Conservation (phyloP, 805 yeast genomes). For the Candida ascalaphidarum region DNA sequence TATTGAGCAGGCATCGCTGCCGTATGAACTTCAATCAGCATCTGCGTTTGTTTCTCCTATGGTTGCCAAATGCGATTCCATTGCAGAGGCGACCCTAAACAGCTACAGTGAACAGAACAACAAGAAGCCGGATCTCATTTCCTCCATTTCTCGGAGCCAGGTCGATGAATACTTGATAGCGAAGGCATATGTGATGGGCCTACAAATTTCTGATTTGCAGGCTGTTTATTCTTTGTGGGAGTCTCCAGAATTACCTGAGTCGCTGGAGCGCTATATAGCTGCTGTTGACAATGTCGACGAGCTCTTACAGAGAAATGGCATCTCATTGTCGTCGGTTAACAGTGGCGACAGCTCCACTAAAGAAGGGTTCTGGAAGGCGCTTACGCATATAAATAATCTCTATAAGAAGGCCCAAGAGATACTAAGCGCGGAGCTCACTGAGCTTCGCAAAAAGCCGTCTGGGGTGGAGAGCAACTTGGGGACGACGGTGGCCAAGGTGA, state of each 20-base stretch:
- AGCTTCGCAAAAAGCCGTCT: constrained; percentile 7
- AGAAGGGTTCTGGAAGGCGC: constrained; percentile 27
- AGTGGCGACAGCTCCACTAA: too few species aligned
- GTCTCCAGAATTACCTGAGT: constrained; percentile 11
- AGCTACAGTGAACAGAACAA: constrained; percentile 9
- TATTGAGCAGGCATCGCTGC: constrained; percentile 15
- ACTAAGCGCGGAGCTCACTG: constrained; percentile 8
- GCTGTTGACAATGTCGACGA: constrained; percentile 38
- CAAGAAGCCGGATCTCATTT: constrained; percentile 13
- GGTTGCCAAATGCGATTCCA: constrained; percentile 8
- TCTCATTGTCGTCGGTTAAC: constrained; percentile 5
- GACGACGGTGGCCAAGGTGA: constrained; percentile 23
- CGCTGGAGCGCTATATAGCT: constrained; percentile 29
- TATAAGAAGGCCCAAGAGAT: constrained; percentile 32
- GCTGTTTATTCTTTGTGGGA: constrained; percentile 27
- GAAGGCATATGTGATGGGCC: constrained; percentile 17
- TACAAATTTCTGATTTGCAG: constrained; percentile 16
- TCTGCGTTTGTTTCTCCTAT: constrained; percentile 12
- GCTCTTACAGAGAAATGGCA: constrained; percentile 27
- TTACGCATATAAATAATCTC: constrained; percentile 26
- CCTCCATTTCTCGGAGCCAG: constrained; percentile 17
- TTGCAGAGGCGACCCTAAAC: constrained; percentile 11
- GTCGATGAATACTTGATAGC: constrained; percentile 22
- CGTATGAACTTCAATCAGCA: constrained; percentile 2
- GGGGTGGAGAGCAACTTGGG: constrained; percentile 19